A percentile compares a stretch with the other conserved stretches of the same genome.
Evolutionary conservation across 345 rosid species (phyloP).

Genomic region (Eucalyptus regnans): DNA sequence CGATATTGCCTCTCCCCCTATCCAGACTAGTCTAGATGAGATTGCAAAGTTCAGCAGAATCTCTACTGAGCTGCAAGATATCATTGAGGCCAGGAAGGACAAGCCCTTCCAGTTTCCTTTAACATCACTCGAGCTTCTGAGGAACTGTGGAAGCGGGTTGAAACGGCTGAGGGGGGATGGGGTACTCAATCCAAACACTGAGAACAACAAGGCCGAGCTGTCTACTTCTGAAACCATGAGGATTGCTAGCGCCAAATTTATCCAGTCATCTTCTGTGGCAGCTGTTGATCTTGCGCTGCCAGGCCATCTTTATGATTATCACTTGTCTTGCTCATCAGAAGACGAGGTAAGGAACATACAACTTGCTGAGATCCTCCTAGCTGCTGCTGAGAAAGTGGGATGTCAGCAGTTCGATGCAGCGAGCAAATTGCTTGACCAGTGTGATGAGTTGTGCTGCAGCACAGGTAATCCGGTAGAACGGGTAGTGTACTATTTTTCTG

Average conservation of each 20-base stretch:
- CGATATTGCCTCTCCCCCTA: constrained; percentile 9
- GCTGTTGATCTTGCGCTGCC: neutral
- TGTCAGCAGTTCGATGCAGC: constrained; percentile 5
- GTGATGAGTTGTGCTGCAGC: constrained; percentile 2
- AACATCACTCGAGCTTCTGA: constrained; percentile 25
- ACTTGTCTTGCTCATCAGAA: neutral
- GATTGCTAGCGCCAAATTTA: constrained; percentile 15
- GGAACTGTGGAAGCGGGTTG: constrained; percentile 6
- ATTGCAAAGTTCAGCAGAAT: constrained; percentile 3
- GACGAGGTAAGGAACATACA: constrained; percentile 5
- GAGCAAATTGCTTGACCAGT: neutral
- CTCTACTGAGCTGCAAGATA: neutral
- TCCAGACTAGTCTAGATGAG: constrained; percentile 10
- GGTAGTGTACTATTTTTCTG: neutral
- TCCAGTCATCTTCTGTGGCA: neutral
- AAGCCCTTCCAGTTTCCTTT: neutral
- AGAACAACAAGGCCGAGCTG: neutral
- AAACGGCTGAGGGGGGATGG: constrained; percentile 1
- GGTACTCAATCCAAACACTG: neutral
- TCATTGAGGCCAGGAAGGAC: neutral
- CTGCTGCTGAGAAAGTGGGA: constrained; percentile 15
- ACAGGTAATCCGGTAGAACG: constrained; percentile 10
- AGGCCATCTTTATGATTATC: neutral
- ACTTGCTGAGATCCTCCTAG: constrained; percentile 12
- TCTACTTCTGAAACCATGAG: constrained; percentile 9